Conservation (phyloP, 768 basidiomycete genomes). For the Pleurotus giganteus region DNA sequence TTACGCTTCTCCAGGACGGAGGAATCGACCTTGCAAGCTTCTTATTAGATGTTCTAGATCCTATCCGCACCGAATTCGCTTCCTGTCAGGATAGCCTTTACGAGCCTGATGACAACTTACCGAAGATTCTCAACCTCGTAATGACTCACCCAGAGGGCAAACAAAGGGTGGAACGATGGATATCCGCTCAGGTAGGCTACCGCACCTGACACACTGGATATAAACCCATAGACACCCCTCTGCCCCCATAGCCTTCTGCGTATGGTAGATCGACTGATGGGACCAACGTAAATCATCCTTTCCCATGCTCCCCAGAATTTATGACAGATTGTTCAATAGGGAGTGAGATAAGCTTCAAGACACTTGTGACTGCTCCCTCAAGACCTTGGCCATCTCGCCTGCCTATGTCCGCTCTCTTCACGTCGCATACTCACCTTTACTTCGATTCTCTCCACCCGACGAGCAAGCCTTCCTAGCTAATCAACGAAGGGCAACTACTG, state of each 20-base stretch:
- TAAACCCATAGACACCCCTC: not conserved
- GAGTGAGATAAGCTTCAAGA: no score
- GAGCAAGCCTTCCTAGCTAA: no score
- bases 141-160: not conserved
- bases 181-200: not conserved
- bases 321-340: no score
- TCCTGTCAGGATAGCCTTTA: slow-evolving; percentile 1
- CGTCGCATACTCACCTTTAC: no score
- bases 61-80: not conserved
- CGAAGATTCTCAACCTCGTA: not conserved
- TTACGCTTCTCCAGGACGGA: slow-evolving; percentile 6
- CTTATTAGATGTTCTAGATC: not conserved
- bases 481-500: no score
- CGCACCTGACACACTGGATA: not conserved
- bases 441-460: no score
- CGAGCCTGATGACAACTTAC: not conserved
- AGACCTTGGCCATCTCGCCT: no score
- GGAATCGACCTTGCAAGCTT: slow-evolving; percentile 1
- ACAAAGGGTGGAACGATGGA: not conserved
- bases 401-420: no score
- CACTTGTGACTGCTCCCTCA: no score
- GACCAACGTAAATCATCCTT: no score
- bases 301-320: no score
- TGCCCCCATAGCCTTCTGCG: not conserved
- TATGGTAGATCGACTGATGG: no score